Evolutionary conservation across 2,329 filamentous ascomycete genomes (phyloP).

Genomic region (Aureobasidium zeae): DNA sequence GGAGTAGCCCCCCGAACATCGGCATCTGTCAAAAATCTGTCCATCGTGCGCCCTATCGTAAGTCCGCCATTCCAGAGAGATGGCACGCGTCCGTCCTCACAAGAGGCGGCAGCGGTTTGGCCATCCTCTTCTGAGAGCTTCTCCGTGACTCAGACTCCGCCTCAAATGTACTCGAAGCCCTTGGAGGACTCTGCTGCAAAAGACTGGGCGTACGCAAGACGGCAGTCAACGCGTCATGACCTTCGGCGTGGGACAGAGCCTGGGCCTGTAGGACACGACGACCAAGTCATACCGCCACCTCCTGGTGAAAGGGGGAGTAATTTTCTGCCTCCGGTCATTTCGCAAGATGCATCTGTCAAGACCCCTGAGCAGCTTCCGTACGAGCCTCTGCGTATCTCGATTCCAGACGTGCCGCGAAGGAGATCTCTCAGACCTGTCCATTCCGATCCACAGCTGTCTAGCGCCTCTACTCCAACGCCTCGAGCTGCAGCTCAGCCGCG

Average conservation of each 20-base stretch:
- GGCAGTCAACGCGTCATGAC: neutral
- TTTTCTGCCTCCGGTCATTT: conserved; percentile 1
- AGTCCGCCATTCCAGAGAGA: neutral
- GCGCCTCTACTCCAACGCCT: neutral
- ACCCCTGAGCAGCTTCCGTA: conserved; percentile 2
- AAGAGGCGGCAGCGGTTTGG: neutral
- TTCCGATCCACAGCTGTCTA: conserved; percentile 4
- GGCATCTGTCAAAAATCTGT: neutral
- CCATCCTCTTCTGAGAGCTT: neutral
- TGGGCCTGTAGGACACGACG: neutral
- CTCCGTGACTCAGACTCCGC: conserved; percentile 13
- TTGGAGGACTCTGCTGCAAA: neutral
- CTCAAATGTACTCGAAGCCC: conserved; percentile 2
- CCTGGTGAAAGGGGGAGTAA: neutral
- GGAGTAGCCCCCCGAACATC: neutral
- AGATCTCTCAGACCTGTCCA: neutral
- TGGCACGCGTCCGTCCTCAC: neutral
- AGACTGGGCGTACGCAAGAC: conserved; percentile 8
- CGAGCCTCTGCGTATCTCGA: neutral
- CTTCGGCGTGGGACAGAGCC: conserved; percentile 1
- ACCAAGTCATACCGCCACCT: neutral
- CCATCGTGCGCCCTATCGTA: neutral
- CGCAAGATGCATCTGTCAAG: conserved; percentile 5
- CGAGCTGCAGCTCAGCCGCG: neutral
- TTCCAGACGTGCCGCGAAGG: neutral